Percentiles rank a stretch among this genome's conserved stretches.
Evolutionary conservation across 495 filamentous ascomycete genomes (phyloP).

Genomic region (Acidomyces sp.): DNA sequence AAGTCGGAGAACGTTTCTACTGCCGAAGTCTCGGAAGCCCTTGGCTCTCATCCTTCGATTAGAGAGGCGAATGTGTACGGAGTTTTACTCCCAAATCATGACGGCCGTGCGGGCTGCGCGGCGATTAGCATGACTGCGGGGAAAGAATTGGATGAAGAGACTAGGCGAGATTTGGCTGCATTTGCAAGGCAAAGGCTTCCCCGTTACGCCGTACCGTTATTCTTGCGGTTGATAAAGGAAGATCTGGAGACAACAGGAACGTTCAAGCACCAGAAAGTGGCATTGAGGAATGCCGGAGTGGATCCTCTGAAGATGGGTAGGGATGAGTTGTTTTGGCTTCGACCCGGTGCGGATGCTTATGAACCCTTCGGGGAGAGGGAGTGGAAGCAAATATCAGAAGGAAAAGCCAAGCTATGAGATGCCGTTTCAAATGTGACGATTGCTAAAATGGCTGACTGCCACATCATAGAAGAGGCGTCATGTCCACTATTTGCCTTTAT

Average conservation of each 20-base stretch:
- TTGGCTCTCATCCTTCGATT: conserved; percentile 53
- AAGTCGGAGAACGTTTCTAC: conserved; percentile 76
- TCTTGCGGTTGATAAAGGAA: conserved; percentile 14
- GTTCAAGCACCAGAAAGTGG: conserved; percentile 22
- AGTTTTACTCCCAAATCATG: conserved; percentile 46
- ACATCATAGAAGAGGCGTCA: no score
- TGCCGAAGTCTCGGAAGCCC: conserved; percentile 56
- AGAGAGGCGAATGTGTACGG: conserved; percentile 72
- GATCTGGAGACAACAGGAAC: conserved; percentile 22
- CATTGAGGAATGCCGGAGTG: conserved; percentile 18
- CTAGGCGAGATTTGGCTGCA: conserved; percentile 11
- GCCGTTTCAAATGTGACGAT: no score
- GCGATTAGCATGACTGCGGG: conserved; percentile 20
- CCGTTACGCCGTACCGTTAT: conserved; percentile 20
- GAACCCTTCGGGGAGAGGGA: conserved; percentile 17
- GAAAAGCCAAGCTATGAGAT: conserved; percentile 18
- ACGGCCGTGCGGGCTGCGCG: conserved; percentile 32
- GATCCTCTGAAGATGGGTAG: conserved; percentile 16
- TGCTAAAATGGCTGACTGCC: no score
- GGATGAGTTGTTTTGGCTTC: conserved; percentile 20
- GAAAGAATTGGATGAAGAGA: neutral
- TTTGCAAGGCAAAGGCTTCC: conserved; percentile 13
- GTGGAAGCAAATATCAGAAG: conserved; percentile 14
- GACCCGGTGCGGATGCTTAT: conserved; percentile 12
- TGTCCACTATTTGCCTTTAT: no score